Evolutionary conservation across 2,329 filamentous ascomycete genomes (phyloP).

Genomic region (Keithomyces neogunnii): DNA sequence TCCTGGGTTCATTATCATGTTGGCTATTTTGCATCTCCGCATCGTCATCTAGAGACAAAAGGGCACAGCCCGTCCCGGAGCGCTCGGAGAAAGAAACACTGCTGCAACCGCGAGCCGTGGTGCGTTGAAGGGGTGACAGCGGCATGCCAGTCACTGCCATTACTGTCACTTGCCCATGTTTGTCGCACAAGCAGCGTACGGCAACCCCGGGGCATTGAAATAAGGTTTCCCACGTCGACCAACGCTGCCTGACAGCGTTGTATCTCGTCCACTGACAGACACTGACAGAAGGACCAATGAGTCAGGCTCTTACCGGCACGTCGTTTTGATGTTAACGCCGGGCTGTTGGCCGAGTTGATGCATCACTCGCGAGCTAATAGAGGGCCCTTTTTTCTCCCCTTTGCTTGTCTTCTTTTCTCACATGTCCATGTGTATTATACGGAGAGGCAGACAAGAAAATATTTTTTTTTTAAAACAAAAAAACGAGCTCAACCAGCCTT

Average conservation of each 20-base stretch:
- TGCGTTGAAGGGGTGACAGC: not conserved
- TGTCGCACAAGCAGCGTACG: not conserved
- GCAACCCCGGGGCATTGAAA: not conserved
- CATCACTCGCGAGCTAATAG: not conserved
- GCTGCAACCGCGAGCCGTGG: too few relatives aligned
- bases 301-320: not conserved
- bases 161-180: not conserved
- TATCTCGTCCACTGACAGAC: not conserved
- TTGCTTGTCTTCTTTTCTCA: not conserved
- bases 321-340: not conserved
- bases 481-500: too few relatives aligned
- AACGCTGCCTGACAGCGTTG: too few relatives aligned
- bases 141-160: not conserved
- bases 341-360: not conserved
- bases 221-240: not conserved
- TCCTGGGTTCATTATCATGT: not conserved
- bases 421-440: not conserved
- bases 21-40: not conserved
- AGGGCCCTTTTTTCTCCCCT: not conserved
- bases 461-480: too few relatives aligned
- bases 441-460: too few relatives aligned
- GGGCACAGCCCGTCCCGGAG: not conserved
- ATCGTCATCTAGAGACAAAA: not conserved
- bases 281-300: not conserved
- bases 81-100: too few relatives aligned